Base-by-base conservation (phyloP, 805 yeast genomes). In the Metschnikowia noctiluminum region DNA sequence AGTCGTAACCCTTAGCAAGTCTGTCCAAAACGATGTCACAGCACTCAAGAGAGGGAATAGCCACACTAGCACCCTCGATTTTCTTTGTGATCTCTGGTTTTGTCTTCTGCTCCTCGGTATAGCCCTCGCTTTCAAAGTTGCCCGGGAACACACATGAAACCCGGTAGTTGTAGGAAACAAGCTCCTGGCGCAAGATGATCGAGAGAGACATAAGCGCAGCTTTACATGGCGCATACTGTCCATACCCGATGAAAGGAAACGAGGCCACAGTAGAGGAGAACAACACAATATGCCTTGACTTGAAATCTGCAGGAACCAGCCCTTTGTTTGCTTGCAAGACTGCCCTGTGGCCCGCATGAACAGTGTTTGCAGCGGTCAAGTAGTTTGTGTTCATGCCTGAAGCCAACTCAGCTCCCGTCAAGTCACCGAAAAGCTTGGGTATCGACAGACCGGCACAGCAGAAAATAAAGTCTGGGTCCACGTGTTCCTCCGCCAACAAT, bases 221-320 rank as follows among this genome's bases (percentile, higher is more conserved):
- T 63, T 94, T 94, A 55, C 83, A 66, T 0, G 99, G 99, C 0
- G 94, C 91, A 62, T 94, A 94, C 58, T 89, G 92, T 0, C 83
- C 78, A 63, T 94, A 94, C 0, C 99, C 99, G 39, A 89, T 87
- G 61, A 92, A 85, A 6, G 97, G 89, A 70, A 81, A 92, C 55
- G 85, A 81, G 2, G 95, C 90, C 9, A 85, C 81, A 4, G 83
- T 87, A 2, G 96, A 88, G 0, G 96, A 87, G 58, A 70, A 68
- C 11, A 73, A 55, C 78, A 84, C 51, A 74, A 78, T 26, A 82
- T 80, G 56, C 82, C 76, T 60, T 76, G 85, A 49, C 83, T 79
- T 53, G 62, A 53, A 46, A 37, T 28, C 42, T 9, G 42, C 39
- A 7, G 56, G 48, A 38, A 52, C 35, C 2, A 43, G 28, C 3